phyloP scores from a whole-genome alignment of 345 rosid genomes.

The Microthlaspi erraticum region DNA sequence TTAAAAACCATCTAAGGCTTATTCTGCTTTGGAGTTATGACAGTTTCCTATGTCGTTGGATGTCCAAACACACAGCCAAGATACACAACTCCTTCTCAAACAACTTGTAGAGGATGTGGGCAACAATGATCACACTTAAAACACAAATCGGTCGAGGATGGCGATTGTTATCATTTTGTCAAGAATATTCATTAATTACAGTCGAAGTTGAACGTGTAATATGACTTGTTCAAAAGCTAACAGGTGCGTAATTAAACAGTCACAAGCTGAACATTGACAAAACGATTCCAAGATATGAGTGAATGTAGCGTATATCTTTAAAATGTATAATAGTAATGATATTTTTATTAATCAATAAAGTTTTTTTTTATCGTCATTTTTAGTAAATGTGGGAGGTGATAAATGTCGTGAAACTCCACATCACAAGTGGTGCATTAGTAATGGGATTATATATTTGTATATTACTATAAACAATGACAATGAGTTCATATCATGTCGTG shows the following conservation, averaged over 20 bases:
- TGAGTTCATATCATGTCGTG: no score
- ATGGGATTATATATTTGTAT: no score
- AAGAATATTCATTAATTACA: neutral
- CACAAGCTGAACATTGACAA: no score
- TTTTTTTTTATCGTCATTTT: no score
- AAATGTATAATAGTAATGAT: no score
- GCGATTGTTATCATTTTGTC: neutral
- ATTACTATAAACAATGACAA: no score
- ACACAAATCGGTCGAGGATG: neutral
- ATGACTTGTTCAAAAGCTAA: no score
- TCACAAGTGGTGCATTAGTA: neutral
- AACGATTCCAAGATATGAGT: no score
- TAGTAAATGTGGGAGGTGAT: no score
- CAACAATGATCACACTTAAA: neutral
- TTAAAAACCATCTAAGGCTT: neutral
- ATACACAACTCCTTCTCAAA: constrained; percentile 9
- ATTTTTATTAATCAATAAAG: no score
- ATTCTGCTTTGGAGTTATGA: neutral
- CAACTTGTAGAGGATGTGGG: neutral
- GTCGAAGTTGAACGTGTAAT: neutral
- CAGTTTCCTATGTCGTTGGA: neutral
- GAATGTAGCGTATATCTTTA: no score
- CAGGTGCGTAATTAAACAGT: no score
- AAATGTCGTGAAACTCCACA: neutral
- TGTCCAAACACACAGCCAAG: constrained; percentile 14